Evolutionary conservation across 176 grass and related monocot species (phyloP).

Genomic region (Eleusine indica): DNA sequence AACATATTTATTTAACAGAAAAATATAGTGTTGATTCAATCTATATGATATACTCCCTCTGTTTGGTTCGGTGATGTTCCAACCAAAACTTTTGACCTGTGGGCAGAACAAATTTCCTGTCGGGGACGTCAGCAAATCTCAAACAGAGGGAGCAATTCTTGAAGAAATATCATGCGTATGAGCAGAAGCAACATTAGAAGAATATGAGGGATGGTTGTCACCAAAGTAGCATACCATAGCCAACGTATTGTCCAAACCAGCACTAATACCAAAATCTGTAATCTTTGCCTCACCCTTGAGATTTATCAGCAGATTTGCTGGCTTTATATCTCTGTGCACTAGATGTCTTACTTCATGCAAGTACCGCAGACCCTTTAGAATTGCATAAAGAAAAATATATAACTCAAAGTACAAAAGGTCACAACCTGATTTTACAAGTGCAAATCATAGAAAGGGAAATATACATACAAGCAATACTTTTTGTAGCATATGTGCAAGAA

Average conservation of each 20-base stretch:
- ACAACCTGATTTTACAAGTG: conserved; percentile 30
- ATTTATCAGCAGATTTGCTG: conserved; percentile 94
- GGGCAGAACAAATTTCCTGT: too few relatives aligned
- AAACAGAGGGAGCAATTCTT: conserved; percentile 1
- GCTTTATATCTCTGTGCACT: conserved; percentile 99
- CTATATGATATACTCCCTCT: background rate
- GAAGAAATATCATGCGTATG: conserved; percentile 15
- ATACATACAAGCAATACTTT: conserved; percentile 83
- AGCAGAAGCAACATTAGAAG: background rate
- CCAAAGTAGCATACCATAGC: conserved; percentile 81
- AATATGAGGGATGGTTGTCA: conserved; percentile 17
- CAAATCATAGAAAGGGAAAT: conserved; percentile 30
- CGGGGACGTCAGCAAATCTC: too few relatives aligned
- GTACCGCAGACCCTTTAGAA: conserved; percentile 75
- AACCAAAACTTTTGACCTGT: too few relatives aligned
- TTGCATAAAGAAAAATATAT: conserved; percentile 31
- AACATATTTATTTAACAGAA: conserved; percentile 63
- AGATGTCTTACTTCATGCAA: conserved; percentile 89
- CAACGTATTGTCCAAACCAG: conserved; percentile 92
- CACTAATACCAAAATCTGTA: conserved; percentile 90
- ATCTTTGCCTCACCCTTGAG: conserved; percentile 90
- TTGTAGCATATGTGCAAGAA: conserved; percentile 76
- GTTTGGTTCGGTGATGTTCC: too few relatives aligned
- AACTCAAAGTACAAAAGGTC: conserved; percentile 31
- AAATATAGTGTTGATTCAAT: conserved; percentile 45